A percentile compares a stretch with the other conserved stretches of the same genome.
These are phyloP conservation scores for Akanthomyces dipterigenus DNA, from an alignment of 2,329 filamentous ascomycete genomes.

Conservation along the genomic window DNA sequence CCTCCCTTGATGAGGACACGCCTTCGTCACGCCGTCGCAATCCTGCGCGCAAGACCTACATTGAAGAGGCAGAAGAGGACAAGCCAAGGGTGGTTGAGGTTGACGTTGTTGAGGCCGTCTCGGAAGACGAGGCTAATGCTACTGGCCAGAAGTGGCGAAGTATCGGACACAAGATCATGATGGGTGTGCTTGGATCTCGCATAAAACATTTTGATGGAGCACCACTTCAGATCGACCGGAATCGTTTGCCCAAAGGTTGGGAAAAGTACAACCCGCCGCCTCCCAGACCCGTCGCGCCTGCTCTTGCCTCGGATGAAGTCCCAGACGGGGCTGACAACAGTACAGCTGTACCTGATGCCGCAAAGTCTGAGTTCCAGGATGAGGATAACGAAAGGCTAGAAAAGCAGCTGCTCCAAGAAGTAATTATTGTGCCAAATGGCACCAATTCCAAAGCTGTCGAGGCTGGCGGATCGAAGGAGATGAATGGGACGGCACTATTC, in stretches of 20 bases:
- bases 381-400: background rate
- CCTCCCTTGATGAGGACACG: conserved; percentile 30
- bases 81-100: conserved; percentile 11
- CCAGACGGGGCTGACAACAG: background rate
- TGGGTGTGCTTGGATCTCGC: no score
- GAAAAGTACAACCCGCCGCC: no score
- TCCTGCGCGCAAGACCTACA: conserved; percentile 32
- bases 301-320: background rate
- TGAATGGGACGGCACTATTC: background rate
- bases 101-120: conserved; percentile 2
- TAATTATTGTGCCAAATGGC: background rate
- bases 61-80: conserved; percentile 27
- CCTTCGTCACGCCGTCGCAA: conserved; percentile 33
- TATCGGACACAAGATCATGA: no score
- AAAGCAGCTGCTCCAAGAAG: conserved; percentile 2
- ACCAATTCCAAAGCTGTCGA: background rate
- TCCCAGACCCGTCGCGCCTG: background rate
- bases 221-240: no score
- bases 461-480: background rate
- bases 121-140: conserved; percentile 1
- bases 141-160: background rate
- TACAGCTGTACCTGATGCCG: background rate
- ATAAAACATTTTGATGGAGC: no score
- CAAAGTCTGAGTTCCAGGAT: background rate
- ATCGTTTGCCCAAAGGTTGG: no score